Evolutionary conservation across 768 basidiomycete genomes (phyloP).

Genomic region (Neoboletus brunneissimus): DNA sequence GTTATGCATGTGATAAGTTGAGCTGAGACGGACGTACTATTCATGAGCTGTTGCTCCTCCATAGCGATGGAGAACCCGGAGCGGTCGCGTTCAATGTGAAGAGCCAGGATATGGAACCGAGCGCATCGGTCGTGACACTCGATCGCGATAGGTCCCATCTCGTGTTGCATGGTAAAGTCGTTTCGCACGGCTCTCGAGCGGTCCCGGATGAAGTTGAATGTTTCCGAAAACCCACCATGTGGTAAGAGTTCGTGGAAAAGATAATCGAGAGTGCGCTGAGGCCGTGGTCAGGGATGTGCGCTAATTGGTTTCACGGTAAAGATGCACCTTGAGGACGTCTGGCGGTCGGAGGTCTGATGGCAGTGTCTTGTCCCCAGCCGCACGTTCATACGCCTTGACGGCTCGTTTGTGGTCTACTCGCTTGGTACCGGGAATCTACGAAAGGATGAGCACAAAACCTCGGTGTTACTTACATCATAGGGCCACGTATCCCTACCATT

Average conservation of each 20-base stretch:
- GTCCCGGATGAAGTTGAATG: conserved; percentile 87
- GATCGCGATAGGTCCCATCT: conserved; percentile 72
- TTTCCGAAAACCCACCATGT: conserved; percentile 61
- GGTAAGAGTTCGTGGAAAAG: conserved; percentile 82
- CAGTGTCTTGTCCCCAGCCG: conserved; percentile 86
- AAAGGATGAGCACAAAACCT: conserved; percentile 34
- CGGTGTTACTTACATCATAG: neutral
- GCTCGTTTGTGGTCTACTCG: conserved; percentile 82
- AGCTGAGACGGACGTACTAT: conserved; percentile 54
- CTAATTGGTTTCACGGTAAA: conserved; percentile 1
- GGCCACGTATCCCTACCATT: conserved; percentile 49
- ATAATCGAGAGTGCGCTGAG: conserved; percentile 86
- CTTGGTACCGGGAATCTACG: conserved; percentile 76
- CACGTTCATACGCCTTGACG: conserved; percentile 94
- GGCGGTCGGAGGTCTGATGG: conserved; percentile 94
- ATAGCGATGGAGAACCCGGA: conserved; percentile 58
- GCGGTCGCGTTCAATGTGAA: conserved; percentile 63
- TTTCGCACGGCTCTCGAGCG: conserved; percentile 86
- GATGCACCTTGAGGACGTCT: conserved; percentile 64
- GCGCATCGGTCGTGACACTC: conserved; percentile 93
- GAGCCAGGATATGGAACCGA: conserved; percentile 84
- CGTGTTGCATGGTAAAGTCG: conserved; percentile 93
- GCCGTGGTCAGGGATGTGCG: neutral
- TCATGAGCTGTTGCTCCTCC: conserved; percentile 89
- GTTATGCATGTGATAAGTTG: neutral